These are phyloP conservation scores for Neonectria hederae DNA, from an alignment of 2,329 filamentous ascomycete species.

Conservation along the genomic window DNA sequence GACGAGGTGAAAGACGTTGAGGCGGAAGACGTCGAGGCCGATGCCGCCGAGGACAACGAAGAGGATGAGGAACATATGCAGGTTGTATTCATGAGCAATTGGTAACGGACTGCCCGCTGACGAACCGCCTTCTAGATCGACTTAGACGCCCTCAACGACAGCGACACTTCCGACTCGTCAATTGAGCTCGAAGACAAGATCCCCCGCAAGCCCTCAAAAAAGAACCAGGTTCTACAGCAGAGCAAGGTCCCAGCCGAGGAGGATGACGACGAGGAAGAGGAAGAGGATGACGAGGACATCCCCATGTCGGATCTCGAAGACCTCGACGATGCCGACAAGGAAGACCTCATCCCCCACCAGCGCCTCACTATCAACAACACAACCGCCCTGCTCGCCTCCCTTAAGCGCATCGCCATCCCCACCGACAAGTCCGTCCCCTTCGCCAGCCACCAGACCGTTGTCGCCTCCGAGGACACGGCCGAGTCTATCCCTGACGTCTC, in stretches of 20 bases:
- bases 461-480: slow-evolving; percentile 71
- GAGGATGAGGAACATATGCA: slow-evolving; percentile 48
- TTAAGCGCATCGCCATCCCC: slow-evolving; percentile 79
- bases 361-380: slow-evolving; percentile 98
- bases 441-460: slow-evolving; percentile 81
- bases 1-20: slow-evolving; percentile 48
- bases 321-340: slow-evolving; percentile 79
- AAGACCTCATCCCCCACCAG: slow-evolving; percentile 89
- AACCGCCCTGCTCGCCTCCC: slow-evolving; percentile 79
- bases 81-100: slow-evolving; percentile 31
- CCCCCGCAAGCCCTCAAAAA: slow-evolving; percentile 55
- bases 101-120: neutral
- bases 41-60: slow-evolving; percentile 48
- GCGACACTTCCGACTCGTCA: slow-evolving; percentile 73
- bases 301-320: slow-evolving; percentile 88
- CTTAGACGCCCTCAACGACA: slow-evolving; percentile 67
- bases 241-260: slow-evolving; percentile 25
- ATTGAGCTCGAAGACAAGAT: slow-evolving; percentile 81
- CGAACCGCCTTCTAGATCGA: slow-evolving; percentile 53
- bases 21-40: slow-evolving; percentile 42
- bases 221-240: slow-evolving; percentile 49
- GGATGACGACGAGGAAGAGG: slow-evolving; percentile 69
- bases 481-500: slow-evolving; percentile 81
- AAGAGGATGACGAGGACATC: slow-evolving; percentile 86
- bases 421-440: slow-evolving; percentile 76